Evolutionary conservation across 352 stramenopile genomes (phyloP).

Genomic region (Phytophthora agathidicida): DNA sequence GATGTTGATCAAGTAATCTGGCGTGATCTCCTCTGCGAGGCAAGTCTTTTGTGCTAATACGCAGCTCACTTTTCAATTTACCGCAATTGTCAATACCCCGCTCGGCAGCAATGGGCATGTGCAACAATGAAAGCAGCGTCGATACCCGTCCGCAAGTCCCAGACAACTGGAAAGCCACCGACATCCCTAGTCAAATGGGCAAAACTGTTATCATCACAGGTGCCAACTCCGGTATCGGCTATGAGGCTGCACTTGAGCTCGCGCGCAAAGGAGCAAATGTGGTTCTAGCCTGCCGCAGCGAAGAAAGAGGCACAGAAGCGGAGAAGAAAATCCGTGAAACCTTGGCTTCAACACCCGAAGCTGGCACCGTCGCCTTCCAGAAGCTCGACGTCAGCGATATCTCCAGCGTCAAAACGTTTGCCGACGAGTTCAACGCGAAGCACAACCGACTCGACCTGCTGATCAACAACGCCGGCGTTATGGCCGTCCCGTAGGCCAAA

Average conservation of each 20-base stretch:
- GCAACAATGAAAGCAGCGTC: too few species aligned
- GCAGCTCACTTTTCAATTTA: too few species aligned
- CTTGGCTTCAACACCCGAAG: not conserved
- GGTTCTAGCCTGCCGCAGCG: conserved; percentile 46
- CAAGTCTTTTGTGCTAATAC: too few species aligned
- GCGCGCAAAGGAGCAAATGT: conserved; percentile 40
- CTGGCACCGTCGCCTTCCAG: conserved; percentile 44
- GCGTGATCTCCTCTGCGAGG: too few species aligned
- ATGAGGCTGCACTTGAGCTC: conserved; percentile 40
- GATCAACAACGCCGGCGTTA: conserved; percentile 67
- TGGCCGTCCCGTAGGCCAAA: conserved; percentile 33
- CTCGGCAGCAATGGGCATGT: too few species aligned
- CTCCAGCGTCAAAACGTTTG: conserved; percentile 42
- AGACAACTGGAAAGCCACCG: conserved; percentile 29
- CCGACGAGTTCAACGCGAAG: conserved; percentile 17
- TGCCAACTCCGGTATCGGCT: conserved; percentile 50
- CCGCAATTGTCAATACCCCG: too few species aligned
- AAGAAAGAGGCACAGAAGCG: conserved; percentile 14
- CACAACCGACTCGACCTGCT: conserved; percentile 50
- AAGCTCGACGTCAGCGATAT: conserved; percentile 45
- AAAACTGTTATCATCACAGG: conserved; percentile 45
- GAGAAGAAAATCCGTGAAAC: conserved; percentile 14
- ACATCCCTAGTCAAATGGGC: conserved; percentile 29
- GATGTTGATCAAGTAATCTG: too few species aligned
- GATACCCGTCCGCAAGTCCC: conserved; percentile 11